Conservation (phyloP, 176 grass and related monocot genomes). For the Oryza glumipatula region DNA sequence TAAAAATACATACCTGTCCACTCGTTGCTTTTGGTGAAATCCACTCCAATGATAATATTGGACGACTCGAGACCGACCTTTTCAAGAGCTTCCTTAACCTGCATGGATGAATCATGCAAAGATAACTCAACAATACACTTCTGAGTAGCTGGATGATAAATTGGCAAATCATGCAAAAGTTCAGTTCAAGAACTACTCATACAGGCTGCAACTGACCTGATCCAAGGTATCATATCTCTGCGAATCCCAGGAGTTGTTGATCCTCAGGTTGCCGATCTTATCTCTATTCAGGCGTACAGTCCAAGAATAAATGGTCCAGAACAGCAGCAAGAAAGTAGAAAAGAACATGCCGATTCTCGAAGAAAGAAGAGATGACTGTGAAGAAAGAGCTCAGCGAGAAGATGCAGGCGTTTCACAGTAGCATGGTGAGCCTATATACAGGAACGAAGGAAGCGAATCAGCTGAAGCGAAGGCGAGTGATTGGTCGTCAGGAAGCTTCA, state of each 20-base stretch:
- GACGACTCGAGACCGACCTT: constrained; percentile 50
- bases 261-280: neutral
- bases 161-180: neutral
- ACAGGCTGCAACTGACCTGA: neutral
- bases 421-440: neutral
- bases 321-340: constrained; percentile 22
- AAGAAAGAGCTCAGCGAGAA: neutral
- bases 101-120: neutral
- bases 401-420: neutral
- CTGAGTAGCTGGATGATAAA: neutral
- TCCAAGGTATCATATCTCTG: constrained; percentile 1
- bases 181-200: neutral
- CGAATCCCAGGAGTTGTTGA: neutral
- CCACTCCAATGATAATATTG: constrained; percentile 60
- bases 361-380: neutral
- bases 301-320: constrained; percentile 22
- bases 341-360: constrained; percentile 22
- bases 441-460: neutral
- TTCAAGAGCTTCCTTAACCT: constrained; percentile 45
- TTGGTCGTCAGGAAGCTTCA: constrained; percentile 9
- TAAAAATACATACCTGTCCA: constrained; percentile 53
- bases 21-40: constrained; percentile 71
- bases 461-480: neutral
- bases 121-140: too few relatives aligned
- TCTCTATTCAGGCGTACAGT: neutral